Base-by-base conservation (phyloP, 352 stramenopile genomes). In the Pythium plurisporium region DNA sequence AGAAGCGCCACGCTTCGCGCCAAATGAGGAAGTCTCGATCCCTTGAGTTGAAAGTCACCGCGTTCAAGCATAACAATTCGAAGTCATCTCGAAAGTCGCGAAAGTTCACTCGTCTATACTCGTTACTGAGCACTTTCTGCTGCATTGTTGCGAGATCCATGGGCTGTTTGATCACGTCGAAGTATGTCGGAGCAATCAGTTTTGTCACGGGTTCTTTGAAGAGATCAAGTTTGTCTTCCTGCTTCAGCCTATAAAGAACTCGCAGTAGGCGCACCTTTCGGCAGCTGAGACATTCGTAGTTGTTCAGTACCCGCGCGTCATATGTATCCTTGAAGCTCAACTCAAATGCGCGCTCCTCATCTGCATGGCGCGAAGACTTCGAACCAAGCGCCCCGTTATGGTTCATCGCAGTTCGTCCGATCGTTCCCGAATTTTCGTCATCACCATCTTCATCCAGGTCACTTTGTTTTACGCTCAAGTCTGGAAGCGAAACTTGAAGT, bases 61-160 rank as follows among this genome's bases (percentile, higher is more conserved):
- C 95, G 62, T 99, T 99, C 19, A 97, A 64, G 22, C 93, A 96
- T 70, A 99, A 94, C 7, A 98, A 71, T 68, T 98, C 96, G 57
- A 98, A 98, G 56, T 98, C 88, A 51, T 96, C 80, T 11, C 88
- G 80, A 56, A 98, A 86, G 43, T 74, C 73, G 12, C 77, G 74
- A 43, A 92, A 93, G 25, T 87, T 86, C 1, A 83, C 71, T 15
- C 72, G 60, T 43, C 82, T 81, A 64, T 96, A 91, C 20, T 78
- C 62, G 12, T 80, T 79, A 8, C 72, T 62, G n/a, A 95, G 55
- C 1, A 91, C 80, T 20, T 89, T 89, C 4, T 67, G 48, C 45
- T 73, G 68, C 79, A 98, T 98, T 2, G 87, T 96, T n/a, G 76
- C 80, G 36, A 98, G 55, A 69, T 97, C 89, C 87, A 98, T 98